Evolutionary conservation across 169 alveolate species (phyloP).

Genomic region (Cyclospora cayetanensis): DNA sequence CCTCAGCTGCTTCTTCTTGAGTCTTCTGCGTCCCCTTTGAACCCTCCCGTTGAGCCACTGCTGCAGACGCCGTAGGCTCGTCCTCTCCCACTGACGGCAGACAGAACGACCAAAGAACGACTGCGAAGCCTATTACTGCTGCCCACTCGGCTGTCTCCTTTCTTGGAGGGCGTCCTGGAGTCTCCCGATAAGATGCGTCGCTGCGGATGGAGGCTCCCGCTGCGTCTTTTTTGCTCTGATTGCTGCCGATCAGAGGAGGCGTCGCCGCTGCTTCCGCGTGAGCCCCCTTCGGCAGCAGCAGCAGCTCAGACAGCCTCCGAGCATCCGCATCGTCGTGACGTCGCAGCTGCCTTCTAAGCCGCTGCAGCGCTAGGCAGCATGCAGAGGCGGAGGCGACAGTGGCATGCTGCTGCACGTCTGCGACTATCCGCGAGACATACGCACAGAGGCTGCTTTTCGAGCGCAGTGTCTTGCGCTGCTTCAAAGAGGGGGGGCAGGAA

Average conservation of each 20-base stretch:
- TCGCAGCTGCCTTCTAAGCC: conserved; percentile 67
- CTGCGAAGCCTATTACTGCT: conserved; percentile 22
- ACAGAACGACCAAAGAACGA: conserved; percentile 52
- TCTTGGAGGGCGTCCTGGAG: no score
- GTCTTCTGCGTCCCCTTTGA: neutral
- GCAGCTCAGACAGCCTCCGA: no score
- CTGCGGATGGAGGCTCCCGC: no score
- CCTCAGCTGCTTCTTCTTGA: neutral
- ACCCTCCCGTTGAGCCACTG: neutral
- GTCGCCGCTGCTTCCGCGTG: neutral
- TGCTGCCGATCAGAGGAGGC: no score
- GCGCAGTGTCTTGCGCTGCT: no score
- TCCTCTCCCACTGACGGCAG: neutral
- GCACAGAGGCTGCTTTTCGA: neutral
- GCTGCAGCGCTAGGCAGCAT: conserved; percentile 29
- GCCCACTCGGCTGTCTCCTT: conserved; percentile 45
- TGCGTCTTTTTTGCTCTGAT: no score
- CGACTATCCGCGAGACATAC: neutral
- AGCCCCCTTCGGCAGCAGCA: conserved; percentile 4
- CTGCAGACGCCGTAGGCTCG: neutral
- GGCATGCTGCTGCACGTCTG: conserved; percentile 66
- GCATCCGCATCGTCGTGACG: neutral
- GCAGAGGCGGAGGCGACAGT: conserved; percentile 59
- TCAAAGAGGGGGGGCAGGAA: no score
- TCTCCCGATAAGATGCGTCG: no score